Percentiles rank a stretch among this genome's conserved stretches.
These are phyloP conservation scores for Coprinellus micaceus DNA, from an alignment of 768 basidiomycete species.

Conservation along the genomic window DNA sequence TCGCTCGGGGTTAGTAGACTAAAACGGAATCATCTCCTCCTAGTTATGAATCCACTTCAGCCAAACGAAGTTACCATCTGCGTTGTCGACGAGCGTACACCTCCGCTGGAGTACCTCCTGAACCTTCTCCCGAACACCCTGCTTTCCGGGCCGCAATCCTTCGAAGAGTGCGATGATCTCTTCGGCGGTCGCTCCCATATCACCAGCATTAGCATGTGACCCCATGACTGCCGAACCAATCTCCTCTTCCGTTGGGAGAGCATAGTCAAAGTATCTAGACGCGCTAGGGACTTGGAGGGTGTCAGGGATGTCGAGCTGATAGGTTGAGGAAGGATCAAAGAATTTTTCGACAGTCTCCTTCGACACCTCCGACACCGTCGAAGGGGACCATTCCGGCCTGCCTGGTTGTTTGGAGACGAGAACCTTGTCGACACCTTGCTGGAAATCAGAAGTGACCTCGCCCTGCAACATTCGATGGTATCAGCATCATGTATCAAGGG, in stretches of 20 bases:
- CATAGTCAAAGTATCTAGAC: constrained; percentile 29
- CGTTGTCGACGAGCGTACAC: constrained; percentile 58
- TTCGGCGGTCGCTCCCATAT: constrained; percentile 53
- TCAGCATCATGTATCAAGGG: constrained; percentile 13
- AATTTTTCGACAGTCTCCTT: constrained; percentile 58
- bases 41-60: constrained; percentile 52
- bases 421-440: constrained; percentile 73
- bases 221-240: constrained; percentile 68
- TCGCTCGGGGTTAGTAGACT: not conserved
- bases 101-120: constrained; percentile 68
- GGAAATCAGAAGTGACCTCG: constrained; percentile 79
- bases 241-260: constrained; percentile 75
- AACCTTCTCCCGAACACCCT: constrained; percentile 73
- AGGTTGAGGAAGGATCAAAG: constrained; percentile 56
- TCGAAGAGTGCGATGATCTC: constrained; percentile 62
- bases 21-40: not conserved
- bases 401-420: constrained; percentile 42
- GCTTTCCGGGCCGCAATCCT: constrained; percentile 44
- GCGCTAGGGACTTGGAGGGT: constrained; percentile 24
- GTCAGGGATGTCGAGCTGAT: constrained; percentile 40
- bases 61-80: constrained; percentile 57
- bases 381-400: constrained; percentile 71
- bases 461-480: constrained; percentile 41
- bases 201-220: constrained; percentile 56
- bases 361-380: constrained; percentile 56